Evolutionary conservation across 306 rosid species (phyloP).

Genomic region (Oxytropis ochrocephala): DNA sequence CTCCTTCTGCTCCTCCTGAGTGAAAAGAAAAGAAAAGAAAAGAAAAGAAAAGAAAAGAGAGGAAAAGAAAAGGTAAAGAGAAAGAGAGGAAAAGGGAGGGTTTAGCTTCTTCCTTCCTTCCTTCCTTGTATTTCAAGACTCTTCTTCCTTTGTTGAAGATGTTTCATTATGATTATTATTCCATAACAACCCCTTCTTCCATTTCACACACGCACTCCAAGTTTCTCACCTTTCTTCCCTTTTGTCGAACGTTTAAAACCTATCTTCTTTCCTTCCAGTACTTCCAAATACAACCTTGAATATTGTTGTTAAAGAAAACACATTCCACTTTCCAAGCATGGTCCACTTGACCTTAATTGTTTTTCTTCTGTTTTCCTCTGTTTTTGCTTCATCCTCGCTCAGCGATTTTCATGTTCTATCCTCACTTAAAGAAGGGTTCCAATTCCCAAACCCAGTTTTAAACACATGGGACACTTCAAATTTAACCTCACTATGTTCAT

Average conservation of each 20-base stretch:
- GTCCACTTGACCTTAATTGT: constrained; percentile 37
- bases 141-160: constrained; percentile 50
- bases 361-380: constrained; percentile 47
- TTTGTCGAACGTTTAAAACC: constrained; percentile 41
- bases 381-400: constrained; percentile 46
- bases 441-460: constrained; percentile 48
- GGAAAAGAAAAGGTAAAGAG: constrained; percentile 5
- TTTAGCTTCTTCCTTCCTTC: constrained; percentile 39
- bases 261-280: constrained; percentile 35
- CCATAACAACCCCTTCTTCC: constrained; percentile 30
- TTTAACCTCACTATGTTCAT: constrained; percentile 56
- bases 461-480: constrained; percentile 47
- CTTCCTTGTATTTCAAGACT: constrained; percentile 80
- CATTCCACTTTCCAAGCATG: constrained; percentile 28
- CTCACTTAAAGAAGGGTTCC: constrained; percentile 52
- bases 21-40: constrained; percentile 31
- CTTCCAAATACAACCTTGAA: constrained; percentile 42
- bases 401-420: constrained; percentile 57
- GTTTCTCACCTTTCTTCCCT: constrained; percentile 52
- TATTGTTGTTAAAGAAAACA: constrained; percentile 16
- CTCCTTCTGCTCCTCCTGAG: constrained; percentile 37
- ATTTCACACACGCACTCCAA: constrained; percentile 27
- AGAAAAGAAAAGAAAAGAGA: constrained; percentile 24
- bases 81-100: constrained; percentile 27
- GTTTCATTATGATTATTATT: constrained; percentile 44